These are phyloP conservation scores for Populus deltoides DNA, from an alignment of 345 rosid species.

Conservation along the genomic window DNA sequence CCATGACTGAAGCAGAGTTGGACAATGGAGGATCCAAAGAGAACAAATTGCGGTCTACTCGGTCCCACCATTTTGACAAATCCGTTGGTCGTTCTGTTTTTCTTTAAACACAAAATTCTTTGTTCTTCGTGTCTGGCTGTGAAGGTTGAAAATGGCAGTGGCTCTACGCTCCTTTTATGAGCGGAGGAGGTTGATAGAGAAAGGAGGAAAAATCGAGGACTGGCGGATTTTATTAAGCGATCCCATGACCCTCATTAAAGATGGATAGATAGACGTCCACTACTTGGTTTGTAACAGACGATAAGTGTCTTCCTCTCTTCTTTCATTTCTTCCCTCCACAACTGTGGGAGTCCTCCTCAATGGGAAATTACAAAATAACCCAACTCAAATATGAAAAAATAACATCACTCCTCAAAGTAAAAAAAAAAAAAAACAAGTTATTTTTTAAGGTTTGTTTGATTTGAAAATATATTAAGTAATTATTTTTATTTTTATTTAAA, in stretches of 20 bases:
- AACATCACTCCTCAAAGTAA: too few relatives aligned
- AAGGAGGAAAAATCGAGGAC: neutral
- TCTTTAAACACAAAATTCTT: neutral
- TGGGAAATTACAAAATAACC: too few relatives aligned
- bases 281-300: neutral
- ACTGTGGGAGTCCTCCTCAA: neutral
- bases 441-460: too few relatives aligned
- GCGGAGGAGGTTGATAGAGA: neutral
- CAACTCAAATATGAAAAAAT: too few relatives aligned
- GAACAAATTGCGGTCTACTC: slow-evolving; percentile 78
- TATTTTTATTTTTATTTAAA: too few relatives aligned
- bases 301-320: neutral
- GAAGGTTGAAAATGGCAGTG: neutral
- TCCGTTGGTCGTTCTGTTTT: neutral
- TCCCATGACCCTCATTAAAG: neutral
- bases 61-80: slow-evolving; percentile 67
- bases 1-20: slow-evolving; percentile 86
- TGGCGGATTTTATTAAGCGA: neutral
- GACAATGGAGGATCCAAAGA: slow-evolving; percentile 95
- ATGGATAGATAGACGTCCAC: too few relatives aligned
- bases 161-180: neutral
- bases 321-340: neutral
- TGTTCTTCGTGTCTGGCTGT: neutral
- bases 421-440: too few relatives aligned
- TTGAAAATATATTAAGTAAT: too few relatives aligned